A percentile compares a stretch with the other conserved stretches of the same genome.
These are phyloP conservation scores for Wilcoxina mikolae DNA, from an alignment of 495 filamentous ascomycete species.

Conservation along the genomic window DNA sequence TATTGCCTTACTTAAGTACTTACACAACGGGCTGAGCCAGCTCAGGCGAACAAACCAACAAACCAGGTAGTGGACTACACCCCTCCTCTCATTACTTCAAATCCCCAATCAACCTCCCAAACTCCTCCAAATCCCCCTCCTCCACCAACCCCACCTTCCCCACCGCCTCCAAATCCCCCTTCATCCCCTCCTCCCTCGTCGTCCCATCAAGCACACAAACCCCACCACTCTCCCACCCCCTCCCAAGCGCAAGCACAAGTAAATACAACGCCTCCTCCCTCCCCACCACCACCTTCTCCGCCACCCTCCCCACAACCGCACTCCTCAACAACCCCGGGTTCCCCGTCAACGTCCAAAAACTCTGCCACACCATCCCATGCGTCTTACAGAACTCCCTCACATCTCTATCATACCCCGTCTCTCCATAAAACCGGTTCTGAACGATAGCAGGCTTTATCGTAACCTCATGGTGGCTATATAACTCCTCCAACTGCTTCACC, in stretches of 20 bases:
- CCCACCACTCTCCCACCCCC: conserved; percentile 30
- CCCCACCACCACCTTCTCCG: conserved; percentile 23
- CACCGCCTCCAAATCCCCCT: conserved; percentile 45
- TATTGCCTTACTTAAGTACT: too few relatives aligned
- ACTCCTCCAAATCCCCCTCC: conserved; percentile 32
- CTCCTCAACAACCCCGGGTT: conserved; percentile 46
- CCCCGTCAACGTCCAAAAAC: conserved; percentile 66
- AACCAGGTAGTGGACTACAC: too few relatives aligned
- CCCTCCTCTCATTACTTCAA: too few relatives aligned
- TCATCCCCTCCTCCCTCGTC: conserved; percentile 47
- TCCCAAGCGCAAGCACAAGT: conserved; percentile 46
- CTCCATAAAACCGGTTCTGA: conserved; percentile 58
- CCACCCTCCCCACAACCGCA: conserved; percentile 39
- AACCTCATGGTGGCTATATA: conserved; percentile 34
- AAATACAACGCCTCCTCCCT: conserved; percentile 44
- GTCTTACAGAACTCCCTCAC: conserved; percentile 49
- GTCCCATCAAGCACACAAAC: conserved; percentile 58
- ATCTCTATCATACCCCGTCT: conserved; percentile 44
- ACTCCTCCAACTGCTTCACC: conserved; percentile 37
- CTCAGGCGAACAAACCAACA: too few relatives aligned
- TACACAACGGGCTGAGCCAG: too few relatives aligned
- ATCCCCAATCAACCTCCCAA: conserved; percentile 29
- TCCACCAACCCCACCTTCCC: conserved; percentile 37
- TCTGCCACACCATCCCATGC: conserved; percentile 50
- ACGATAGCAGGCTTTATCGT: conserved; percentile 47